Percentiles rank a stretch among this genome's conserved stretches.
These are phyloP conservation scores for Endotrypanum monterogeii DNA, from an alignment of 208 protist species.

Conservation along the genomic window DNA sequence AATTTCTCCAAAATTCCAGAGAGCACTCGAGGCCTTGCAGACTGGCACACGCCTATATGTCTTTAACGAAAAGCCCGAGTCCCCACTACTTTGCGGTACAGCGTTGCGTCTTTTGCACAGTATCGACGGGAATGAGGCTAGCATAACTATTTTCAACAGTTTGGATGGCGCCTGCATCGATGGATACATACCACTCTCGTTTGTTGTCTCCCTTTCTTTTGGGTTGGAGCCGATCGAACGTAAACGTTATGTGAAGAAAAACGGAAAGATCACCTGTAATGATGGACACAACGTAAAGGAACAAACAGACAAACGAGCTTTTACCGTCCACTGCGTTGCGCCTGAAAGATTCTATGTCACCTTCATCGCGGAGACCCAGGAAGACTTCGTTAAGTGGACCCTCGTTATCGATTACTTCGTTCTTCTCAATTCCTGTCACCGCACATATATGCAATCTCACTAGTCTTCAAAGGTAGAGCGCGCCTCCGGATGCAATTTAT, in stretches of 20 bases:
- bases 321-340: slow-evolving; percentile 52
- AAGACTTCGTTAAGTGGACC: slow-evolving; percentile 43
- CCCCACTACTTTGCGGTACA: slow-evolving; percentile 36
- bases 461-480: not conserved
- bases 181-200: slow-evolving; percentile 57
- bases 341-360: slow-evolving; percentile 58
- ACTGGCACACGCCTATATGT: slow-evolving; percentile 44
- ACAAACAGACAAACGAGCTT: slow-evolving; percentile 35
- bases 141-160: slow-evolving; percentile 56
- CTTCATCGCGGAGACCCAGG: slow-evolving; percentile 46
- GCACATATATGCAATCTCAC: slow-evolving; percentile 20
- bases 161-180: slow-evolving; percentile 32
- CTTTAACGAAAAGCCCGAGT: slow-evolving; percentile 46
- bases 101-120: slow-evolving; percentile 46
- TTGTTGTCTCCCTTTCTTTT: slow-evolving; percentile 37
- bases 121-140: slow-evolving; percentile 42
- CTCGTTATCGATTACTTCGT: slow-evolving; percentile 52
- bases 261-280: slow-evolving; percentile 31
- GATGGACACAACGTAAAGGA: slow-evolving; percentile 20
- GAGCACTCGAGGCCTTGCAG: slow-evolving; percentile 34
- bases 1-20: slow-evolving; percentile 33
- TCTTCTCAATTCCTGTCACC: slow-evolving; percentile 27
- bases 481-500: not conserved
- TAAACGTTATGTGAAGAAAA: slow-evolving; percentile 18
- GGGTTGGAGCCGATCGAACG: slow-evolving; percentile 41